Percentiles rank a stretch among this genome's conserved stretches.
Evolutionary conservation across 371 early-diverging fungal genomes (phyloP).

Genomic region (Mucor plumbeus): DNA sequence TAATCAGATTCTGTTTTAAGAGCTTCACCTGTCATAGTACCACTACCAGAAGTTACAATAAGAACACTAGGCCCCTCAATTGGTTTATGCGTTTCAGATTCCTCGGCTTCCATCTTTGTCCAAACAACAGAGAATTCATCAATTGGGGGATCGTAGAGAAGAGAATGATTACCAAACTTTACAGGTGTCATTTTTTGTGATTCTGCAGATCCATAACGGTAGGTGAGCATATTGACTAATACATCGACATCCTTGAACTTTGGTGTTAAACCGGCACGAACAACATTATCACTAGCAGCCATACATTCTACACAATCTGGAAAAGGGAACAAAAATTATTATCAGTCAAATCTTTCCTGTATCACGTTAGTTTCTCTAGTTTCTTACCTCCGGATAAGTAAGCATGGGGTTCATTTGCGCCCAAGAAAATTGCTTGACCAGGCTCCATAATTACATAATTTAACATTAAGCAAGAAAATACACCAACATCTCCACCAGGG

Average conservation of each 20-base stretch:
- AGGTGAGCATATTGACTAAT: slow-evolving; percentile 92
- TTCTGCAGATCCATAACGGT: slow-evolving; percentile 79
- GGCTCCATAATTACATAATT: slow-evolving; percentile 84
- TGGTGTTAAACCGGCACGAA: slow-evolving; percentile 97
- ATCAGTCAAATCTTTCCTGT: not conserved
- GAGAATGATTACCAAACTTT: slow-evolving; percentile 56
- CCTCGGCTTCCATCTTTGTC: slow-evolving; percentile 55
- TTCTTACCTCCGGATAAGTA: slow-evolving; percentile 88
- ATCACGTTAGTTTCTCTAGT: not conserved
- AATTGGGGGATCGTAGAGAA: slow-evolving; percentile 94
- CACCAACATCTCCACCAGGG: slow-evolving; percentile 89
- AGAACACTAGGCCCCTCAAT: slow-evolving; percentile 86
- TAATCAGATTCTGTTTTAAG: slow-evolving; percentile 27
- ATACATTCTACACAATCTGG: slow-evolving; percentile 97
- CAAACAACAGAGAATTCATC: slow-evolving; percentile 89
- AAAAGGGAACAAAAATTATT: not conserved
- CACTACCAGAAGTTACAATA: slow-evolving; percentile 78
- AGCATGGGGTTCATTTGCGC: slow-evolving; percentile 97
- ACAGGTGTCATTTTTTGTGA: slow-evolving; percentile 73
- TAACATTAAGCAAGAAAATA: slow-evolving; percentile 86
- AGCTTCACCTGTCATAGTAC: slow-evolving; percentile 30
- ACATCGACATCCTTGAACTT: slow-evolving; percentile 96
- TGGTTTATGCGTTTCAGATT: slow-evolving; percentile 58
- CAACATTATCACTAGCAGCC: slow-evolving; percentile 98
- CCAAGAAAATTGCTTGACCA: slow-evolving; percentile 93